Evolutionary conservation across 805 yeast genomes (phyloP).

Genomic region (Ogataea parapolymorpha): DNA sequence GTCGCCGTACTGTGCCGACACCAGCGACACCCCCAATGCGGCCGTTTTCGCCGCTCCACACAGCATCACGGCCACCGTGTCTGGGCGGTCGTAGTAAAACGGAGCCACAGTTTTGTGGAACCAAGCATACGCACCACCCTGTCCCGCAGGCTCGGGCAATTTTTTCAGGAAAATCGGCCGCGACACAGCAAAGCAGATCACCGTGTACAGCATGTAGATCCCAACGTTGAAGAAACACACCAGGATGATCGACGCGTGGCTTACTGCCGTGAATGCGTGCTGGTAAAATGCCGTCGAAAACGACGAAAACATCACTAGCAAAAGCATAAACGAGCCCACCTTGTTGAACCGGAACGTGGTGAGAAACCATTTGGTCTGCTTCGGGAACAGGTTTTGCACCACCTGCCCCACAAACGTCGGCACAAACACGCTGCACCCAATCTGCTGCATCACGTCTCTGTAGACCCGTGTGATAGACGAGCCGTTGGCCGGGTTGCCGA

Average conservation of each 20-base stretch:
- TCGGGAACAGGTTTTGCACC: slow-evolving; percentile 65
- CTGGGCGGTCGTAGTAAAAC: slow-evolving; percentile 65
- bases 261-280: slow-evolving; percentile 57
- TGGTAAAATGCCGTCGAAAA: slow-evolving; percentile 87
- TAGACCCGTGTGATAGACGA: slow-evolving; percentile 56
- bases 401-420: slow-evolving; percentile 90
- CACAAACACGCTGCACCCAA: slow-evolving; percentile 75
- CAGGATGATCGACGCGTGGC: slow-evolving; percentile 62
- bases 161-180: slow-evolving; percentile 51
- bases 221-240: slow-evolving; percentile 82
- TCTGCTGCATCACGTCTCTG: slow-evolving; percentile 77
- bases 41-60: slow-evolving; percentile 95
- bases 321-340: slow-evolving; percentile 75
- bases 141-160: slow-evolving; percentile 45
- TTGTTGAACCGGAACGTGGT: slow-evolving; percentile 60
- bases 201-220: slow-evolving; percentile 72
- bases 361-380: slow-evolving; percentile 57
- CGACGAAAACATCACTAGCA: slow-evolving; percentile 56
- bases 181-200: slow-evolving; percentile 54
- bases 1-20: slow-evolving; percentile 62
- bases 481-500: slow-evolving; percentile 75
- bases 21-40: slow-evolving; percentile 81
- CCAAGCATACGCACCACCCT: slow-evolving; percentile 41
- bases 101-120: slow-evolving; percentile 50
- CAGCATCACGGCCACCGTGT: slow-evolving; percentile 75